Evolutionary conservation across 768 basidiomycete genomes (phyloP), one percentile per base, ranked within the genome.

Genomic region (Boletus pseudo-olivaceus): DNA sequence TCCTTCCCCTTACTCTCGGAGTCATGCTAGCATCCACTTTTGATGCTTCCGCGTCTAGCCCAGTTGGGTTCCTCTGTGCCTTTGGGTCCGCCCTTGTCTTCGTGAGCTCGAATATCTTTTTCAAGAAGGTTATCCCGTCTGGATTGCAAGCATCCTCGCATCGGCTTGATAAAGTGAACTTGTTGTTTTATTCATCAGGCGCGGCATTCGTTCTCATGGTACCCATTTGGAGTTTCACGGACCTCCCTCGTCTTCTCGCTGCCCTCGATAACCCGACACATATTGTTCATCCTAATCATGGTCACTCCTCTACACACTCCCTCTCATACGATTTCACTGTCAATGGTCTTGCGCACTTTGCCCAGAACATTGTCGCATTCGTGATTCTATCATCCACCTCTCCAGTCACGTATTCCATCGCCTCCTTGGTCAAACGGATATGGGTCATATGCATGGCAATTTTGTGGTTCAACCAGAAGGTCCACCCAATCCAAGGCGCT

Each of bases 1-100:
- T 99, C 27, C 77, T 98, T n/a, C 97, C 97, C 9, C 79, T 99
- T 61, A 98, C 92, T 1, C 54, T 96, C 47, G 97, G 97, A 34
- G 97, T 99, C 69, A 98, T 98, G 94, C 79, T 99, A 59, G 95
- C 93, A 37, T 96, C 89, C 71, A 93, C 93, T 10, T 95, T 91
- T 67, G 95, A 97, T 72, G 74, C 96, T 54, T 90, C 92, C 1
- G 85, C 85, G 4, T 95, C 93, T 45, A 95, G 93, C 67, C 71
- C 82, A 19, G 73, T 88, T 27, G 97, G 97, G 12, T 73, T 99
- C n/a, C 75, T 97, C 27, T 97, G 91, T 70, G 96, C 97, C 4
- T 94, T 99, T 66, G 96, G 96, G 15, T 97, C 94, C 11, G 97
- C 97, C 30, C 74, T 99, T 54, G 86, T 99, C 60, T 98, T 99